phyloP scores from a whole-genome alignment of 1,139 yeast genomes.

The Protomyces inundatus region DNA sequence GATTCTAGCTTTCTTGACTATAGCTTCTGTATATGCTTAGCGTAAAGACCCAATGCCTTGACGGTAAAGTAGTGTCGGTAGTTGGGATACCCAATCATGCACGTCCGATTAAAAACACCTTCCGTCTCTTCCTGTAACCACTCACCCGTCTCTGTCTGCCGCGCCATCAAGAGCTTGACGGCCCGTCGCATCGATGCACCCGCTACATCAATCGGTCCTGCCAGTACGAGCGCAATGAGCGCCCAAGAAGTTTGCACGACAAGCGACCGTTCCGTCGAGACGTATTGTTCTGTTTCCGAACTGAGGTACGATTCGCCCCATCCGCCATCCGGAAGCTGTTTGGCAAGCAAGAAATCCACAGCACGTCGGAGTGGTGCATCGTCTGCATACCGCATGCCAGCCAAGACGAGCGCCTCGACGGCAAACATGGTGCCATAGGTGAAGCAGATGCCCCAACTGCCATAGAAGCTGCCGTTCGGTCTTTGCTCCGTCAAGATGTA shows the following conservation, averaged over 20 bases:
- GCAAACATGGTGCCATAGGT: slow-evolving; percentile 99
- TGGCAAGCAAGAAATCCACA: slow-evolving; percentile 72
- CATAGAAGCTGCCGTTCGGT: slow-evolving; percentile 93
- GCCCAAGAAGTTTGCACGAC: slow-evolving; percentile 96
- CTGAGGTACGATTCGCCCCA: slow-evolving; percentile 71
- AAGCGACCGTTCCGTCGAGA: slow-evolving; percentile 57
- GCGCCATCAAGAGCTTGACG: slow-evolving; percentile 50
- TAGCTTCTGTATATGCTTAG: slow-evolving; percentile 4
- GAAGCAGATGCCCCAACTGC: slow-evolving; percentile 96
- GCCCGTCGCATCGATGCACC: slow-evolving; percentile 58
- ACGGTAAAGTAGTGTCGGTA: slow-evolving; percentile 85
- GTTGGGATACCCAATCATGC: slow-evolving; percentile 87
- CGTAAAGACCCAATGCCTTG: slow-evolving; percentile 79
- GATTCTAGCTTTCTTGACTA: too few relatives aligned
- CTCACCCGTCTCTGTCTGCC: slow-evolving; percentile 74
- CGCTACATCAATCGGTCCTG: slow-evolving; percentile 62
- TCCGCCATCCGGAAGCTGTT: slow-evolving; percentile 86
- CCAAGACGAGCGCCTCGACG: slow-evolving; percentile 75
- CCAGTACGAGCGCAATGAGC: slow-evolving; percentile 70
- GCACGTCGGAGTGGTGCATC: slow-evolving; percentile 62
- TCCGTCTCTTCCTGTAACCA: slow-evolving; percentile 83
- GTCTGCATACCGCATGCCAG: slow-evolving; percentile 58
- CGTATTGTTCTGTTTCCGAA: slow-evolving; percentile 54
- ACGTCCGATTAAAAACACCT: slow-evolving; percentile 92
- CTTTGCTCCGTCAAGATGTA: slow-evolving; percentile 67